Conservation (phyloP, 768 basidiomycete genomes). For the Suillus subluteus region DNA sequence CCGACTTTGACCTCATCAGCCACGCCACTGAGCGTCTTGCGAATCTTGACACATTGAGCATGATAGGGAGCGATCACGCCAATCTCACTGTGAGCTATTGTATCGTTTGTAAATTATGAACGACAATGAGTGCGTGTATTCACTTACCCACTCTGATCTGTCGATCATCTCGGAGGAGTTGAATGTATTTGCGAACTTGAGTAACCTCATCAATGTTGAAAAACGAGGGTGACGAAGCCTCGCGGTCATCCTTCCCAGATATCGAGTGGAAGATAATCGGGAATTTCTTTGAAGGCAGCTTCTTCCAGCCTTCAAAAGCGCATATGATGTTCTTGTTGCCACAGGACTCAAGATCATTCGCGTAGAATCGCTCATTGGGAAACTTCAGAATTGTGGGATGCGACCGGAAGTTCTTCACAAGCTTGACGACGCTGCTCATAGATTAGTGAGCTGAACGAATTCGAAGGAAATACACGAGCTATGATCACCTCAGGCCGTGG, state of each 20-base stretch:
- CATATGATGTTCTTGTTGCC: constrained; percentile 39
- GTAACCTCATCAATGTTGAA: constrained; percentile 67
- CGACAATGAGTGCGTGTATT: neutral
- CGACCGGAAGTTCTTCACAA: constrained; percentile 68
- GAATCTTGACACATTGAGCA: constrained; percentile 57
- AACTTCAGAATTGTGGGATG: constrained; percentile 62
- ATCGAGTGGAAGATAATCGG: constrained; percentile 67
- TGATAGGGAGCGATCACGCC: constrained; percentile 67
- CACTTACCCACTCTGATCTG: constrained; percentile 46
- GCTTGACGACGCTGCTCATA: constrained; percentile 56
- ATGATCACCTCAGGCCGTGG: constrained; percentile 40
- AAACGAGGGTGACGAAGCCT: constrained; percentile 69
- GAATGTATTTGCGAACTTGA: constrained; percentile 52
- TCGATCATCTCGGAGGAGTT: constrained; percentile 37
- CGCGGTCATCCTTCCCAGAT: constrained; percentile 64
- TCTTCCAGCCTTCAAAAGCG: constrained; percentile 27
- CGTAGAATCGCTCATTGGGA: constrained; percentile 65
- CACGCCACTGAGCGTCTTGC: constrained; percentile 36
- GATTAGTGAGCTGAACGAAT: constrained; percentile 3
- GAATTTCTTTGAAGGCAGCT: constrained; percentile 42
- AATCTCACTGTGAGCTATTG: constrained; percentile 53
- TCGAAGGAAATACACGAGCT: constrained; percentile 12
- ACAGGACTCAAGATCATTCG: constrained; percentile 50
- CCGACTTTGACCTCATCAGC: constrained; percentile 56
- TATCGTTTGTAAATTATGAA: constrained; percentile 9